Evolutionary conservation across 192 early-diverging fungal species (phyloP).

Genomic region (Geosiphon pyriformis): DNA sequence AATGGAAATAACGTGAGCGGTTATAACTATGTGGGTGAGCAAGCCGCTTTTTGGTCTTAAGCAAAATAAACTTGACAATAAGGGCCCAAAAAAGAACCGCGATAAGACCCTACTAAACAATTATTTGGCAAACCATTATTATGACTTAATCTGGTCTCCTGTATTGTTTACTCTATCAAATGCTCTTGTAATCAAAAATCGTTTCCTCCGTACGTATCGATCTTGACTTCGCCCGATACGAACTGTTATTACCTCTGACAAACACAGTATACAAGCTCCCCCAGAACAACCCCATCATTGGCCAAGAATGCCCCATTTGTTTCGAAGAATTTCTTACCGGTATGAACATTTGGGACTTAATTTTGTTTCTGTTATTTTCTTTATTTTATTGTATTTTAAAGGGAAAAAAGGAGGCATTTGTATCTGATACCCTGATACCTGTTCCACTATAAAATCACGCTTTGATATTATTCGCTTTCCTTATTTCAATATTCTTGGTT

Average conservation of each 20-base stretch:
- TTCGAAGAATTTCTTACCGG: constrained; percentile 87
- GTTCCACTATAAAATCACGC: too few relatives aligned
- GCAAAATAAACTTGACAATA: neutral
- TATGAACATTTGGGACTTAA: constrained; percentile 10
- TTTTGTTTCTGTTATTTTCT: constrained; percentile 5
- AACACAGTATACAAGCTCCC: constrained; percentile 53
- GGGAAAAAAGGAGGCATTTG: neutral
- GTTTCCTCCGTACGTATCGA: neutral
- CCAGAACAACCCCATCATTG: constrained; percentile 53
- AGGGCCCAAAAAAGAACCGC: neutral
- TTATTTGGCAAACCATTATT: neutral
- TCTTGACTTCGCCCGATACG: neutral
- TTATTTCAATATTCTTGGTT: neutral
- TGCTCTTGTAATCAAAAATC: neutral
- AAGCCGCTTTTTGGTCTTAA: constrained; percentile 12
- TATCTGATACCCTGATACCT: neutral
- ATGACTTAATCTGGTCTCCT: too few relatives aligned
- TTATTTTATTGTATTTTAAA: neutral
- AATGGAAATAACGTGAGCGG: constrained; percentile 40
- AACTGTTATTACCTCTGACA: neutral
- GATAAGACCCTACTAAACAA: constrained; percentile 1
- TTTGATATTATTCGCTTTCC: neutral
- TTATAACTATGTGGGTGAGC: constrained; percentile 62
- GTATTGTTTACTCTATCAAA: neutral
- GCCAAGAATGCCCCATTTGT: constrained; percentile 88